phyloP scores from a whole-genome alignment of 2,329 filamentous ascomycete species.

The Colletotrichum spinosum region DNA sequence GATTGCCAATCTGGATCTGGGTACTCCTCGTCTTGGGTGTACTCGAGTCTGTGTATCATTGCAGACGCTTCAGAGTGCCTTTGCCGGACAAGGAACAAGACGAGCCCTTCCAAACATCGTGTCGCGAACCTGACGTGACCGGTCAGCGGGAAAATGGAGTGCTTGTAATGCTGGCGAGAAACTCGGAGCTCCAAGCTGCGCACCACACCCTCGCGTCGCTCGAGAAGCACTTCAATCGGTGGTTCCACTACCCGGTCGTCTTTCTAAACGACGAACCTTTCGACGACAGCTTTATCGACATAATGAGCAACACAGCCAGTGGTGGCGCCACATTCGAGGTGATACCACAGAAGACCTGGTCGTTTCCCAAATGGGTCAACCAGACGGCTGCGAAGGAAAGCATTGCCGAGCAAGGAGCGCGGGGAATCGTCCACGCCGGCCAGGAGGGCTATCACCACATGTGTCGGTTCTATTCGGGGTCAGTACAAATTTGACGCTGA shows the following conservation, averaged over 20 bases:
- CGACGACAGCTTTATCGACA: conserved; percentile 51
- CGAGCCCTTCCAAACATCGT: conserved; percentile 28
- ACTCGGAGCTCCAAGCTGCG: conserved; percentile 54
- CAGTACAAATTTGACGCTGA: conserved; percentile 37
- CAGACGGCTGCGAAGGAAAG: conserved; percentile 44
- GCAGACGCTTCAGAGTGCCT: conserved; percentile 21
- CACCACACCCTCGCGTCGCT: conserved; percentile 53
- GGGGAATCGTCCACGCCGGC: conserved; percentile 51
- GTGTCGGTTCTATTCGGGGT: conserved; percentile 58
- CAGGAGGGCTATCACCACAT: conserved; percentile 55
- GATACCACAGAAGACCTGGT: conserved; percentile 54
- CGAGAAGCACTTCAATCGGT: conserved; percentile 58
- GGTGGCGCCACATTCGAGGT: conserved; percentile 55
- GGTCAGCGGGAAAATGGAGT: conserved; percentile 55
- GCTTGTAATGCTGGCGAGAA: conserved; percentile 60
- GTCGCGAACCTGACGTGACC: conserved; percentile 22
- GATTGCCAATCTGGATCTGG: conserved; percentile 22
- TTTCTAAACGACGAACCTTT: conserved; percentile 60
- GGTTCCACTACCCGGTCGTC: conserved; percentile 59
- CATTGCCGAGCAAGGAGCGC: conserved; percentile 48
- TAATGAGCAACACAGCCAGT: conserved; percentile 50
- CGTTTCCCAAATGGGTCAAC: conserved; percentile 51
- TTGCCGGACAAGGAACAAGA: conserved; percentile 20
- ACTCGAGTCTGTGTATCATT: conserved; percentile 22
- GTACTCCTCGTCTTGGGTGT: conserved; percentile 24